Base-by-base conservation (phyloP, 2,329 filamentous ascomycete genomes). In the Colletotrichum abscissum region DNA sequence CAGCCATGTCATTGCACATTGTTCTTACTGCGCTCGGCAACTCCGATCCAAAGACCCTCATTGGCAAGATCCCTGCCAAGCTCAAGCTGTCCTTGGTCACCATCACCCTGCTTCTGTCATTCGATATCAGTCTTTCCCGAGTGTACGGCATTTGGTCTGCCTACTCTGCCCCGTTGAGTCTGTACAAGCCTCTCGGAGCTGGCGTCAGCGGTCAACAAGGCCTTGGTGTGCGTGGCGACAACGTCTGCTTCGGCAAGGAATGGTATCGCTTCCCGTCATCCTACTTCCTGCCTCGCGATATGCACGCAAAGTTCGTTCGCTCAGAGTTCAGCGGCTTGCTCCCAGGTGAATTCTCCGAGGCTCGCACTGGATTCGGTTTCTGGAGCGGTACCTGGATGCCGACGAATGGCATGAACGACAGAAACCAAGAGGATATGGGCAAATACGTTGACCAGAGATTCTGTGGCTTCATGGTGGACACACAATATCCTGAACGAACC, bases 211-310 rank as follows among this genome's bases (percentile, higher is more conserved):
- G 87, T 24, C 78, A 87, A 16, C 78, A 84, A 9, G 88, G 86
- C 1, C 77, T 93, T 6, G 89, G 90, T 2, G 82, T 84, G 0
- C 81, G 85, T 2, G 93, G 92, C 19, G 92, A 94, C 75, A 91
- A 88, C 22, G 90, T 99, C 3, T 99, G 97, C 81, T 90, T 98
- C 52, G 95, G 94, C 33, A 99, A 98, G 81, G 97, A 99, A 81
- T 99, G 97, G 97, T 98, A 99, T 82, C 94, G 97, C 46, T 98
- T 98, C 80, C 96, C 97, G 1, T 96, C 94, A 0, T 97, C 95
- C 0, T 98, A 95, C 85, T 95, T 97, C 80, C 87, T 99, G 3
- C 96, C 97, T 0, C 86, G 92, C n/a, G 89, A 91, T 63, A 94
- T 97, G 86, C 92, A 90, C 76, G 93, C 94, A 77, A 98, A 97